Conservation (phyloP, 1,284 basidiomycete genomes). For the Amylostereum areolatum region DNA sequence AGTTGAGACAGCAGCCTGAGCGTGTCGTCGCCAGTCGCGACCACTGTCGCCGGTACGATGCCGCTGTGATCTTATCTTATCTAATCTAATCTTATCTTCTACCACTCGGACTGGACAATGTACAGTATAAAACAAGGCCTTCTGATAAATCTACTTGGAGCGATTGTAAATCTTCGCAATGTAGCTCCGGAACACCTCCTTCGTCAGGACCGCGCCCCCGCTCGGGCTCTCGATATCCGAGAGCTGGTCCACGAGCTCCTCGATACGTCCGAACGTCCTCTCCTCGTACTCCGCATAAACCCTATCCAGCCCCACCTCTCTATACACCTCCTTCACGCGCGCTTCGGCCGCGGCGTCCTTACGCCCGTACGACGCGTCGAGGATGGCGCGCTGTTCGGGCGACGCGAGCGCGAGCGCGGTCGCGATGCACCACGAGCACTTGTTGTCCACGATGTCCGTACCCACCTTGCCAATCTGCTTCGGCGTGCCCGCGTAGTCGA, state of each 20-base stretch:
- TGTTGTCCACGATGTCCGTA: conserved; percentile 98
- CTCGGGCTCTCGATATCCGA: conserved; percentile 40
- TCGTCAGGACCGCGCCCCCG: conserved; percentile 55
- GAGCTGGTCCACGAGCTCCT: conserved; percentile 60
- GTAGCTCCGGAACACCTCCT: conserved; percentile 81
- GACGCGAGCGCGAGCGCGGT: conserved; percentile 66
- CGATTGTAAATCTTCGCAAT: conserved; percentile 89
- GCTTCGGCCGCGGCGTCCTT: conserved; percentile 64
- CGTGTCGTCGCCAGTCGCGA: no score
- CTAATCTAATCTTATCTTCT: no score
- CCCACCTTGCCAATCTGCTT: conserved; percentile 96
- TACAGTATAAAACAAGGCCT: not conserved
- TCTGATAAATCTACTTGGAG: conserved; percentile 48
- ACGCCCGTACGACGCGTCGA: conserved; percentile 83
- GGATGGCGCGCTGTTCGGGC: conserved; percentile 49
- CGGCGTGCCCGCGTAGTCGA: conserved; percentile 88
- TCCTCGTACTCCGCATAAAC: conserved; percentile 80
- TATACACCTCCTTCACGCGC: conserved; percentile 75
- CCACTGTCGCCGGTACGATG: no score
- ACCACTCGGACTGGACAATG: no score
- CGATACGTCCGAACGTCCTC: conserved; percentile 63
- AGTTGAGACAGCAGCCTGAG: no score
- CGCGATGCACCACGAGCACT: conserved; percentile 97
- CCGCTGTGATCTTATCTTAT: no score
- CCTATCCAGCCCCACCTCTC: conserved; percentile 63